Percentiles rank a stretch among this genome's conserved stretches.
Conservation (phyloP, 768 basidiomycete genomes). For the Leccinum subtestaceum region DNA sequence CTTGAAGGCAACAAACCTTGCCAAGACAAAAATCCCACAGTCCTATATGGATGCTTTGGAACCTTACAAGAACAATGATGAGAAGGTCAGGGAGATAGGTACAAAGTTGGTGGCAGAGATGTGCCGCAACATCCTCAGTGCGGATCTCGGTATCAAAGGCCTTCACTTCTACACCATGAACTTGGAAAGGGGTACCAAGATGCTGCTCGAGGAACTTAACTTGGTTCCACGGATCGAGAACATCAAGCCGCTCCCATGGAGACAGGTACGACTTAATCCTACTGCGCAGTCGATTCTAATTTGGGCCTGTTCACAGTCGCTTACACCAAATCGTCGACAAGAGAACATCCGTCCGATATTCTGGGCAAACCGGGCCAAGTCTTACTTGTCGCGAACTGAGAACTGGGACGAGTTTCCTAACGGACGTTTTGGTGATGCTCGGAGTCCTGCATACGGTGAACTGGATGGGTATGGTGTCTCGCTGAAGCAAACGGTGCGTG, state of each 20-base stretch:
- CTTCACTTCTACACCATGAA: conserved; percentile 99
- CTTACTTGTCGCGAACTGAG: conserved; percentile 93
- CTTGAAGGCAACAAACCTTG: conserved; percentile 73
- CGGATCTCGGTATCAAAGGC: conserved; percentile 79
- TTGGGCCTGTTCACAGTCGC: conserved; percentile 49
- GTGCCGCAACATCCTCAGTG: conserved; percentile 83
- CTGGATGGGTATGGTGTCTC: conserved; percentile 94
- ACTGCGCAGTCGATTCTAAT: background rate
- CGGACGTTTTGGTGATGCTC: conserved; percentile 95
- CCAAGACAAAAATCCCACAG: conserved; percentile 78
- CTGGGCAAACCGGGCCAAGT: conserved; percentile 96
- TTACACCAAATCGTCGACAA: conserved; percentile 86
- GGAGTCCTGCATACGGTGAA: conserved; percentile 97
- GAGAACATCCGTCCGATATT: conserved; percentile 98
- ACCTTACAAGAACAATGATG: conserved; percentile 88
- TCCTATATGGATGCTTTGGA: conserved; percentile 72
- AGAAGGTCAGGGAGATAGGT: conserved; percentile 88
- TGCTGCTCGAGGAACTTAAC: conserved; percentile 90
- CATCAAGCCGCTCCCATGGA: conserved; percentile 95
- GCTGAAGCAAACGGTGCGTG: conserved; percentile 80
- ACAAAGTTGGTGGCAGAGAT: conserved; percentile 94
- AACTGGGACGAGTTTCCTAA: conserved; percentile 99
- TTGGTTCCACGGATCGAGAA: conserved; percentile 86
- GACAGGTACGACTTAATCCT: conserved; percentile 60
- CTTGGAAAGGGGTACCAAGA: conserved; percentile 89